phyloP scores from a whole-genome alignment of 176 grass and related monocot genomes.

The Saccharum officinarum region DNA sequence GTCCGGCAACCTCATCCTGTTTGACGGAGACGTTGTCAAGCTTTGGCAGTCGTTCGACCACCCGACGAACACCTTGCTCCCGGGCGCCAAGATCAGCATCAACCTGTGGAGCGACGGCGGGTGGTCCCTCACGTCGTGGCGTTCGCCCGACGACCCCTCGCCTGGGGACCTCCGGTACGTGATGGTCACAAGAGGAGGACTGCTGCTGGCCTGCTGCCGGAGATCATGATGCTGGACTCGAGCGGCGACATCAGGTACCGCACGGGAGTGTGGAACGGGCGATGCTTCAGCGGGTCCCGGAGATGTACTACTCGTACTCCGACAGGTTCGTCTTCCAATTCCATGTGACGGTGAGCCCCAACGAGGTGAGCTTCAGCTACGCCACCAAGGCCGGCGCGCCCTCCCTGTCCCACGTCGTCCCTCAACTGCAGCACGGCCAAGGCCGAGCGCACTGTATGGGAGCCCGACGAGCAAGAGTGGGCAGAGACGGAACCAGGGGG shows the following conservation, averaged over 20 bases:
- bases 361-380: constrained; percentile 21
- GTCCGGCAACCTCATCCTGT: too few species aligned
- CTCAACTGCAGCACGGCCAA: neutral
- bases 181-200: neutral
- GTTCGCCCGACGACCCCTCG: neutral
- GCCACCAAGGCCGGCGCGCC: neutral
- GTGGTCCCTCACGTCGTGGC: constrained; percentile 5
- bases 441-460: too few species aligned
- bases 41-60: too few species aligned
- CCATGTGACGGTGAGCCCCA: constrained; percentile 1
- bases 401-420: constrained; percentile 4
- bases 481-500: too few species aligned
- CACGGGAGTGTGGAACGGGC: constrained; percentile 34
- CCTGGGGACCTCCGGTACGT: neutral
- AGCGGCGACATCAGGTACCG: neutral
- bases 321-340: neutral
- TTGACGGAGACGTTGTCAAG: too few species aligned
- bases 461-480: too few species aligned
- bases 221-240: neutral
- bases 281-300: constrained; percentile 37
- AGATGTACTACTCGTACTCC: constrained; percentile 23
- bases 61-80: neutral
- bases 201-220: constrained; percentile 16
- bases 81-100: neutral
- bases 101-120: constrained; percentile 32